Evolutionary conservation across 495 filamentous ascomycete species (phyloP).

Genomic region (Mycothermus thermophilus): DNA sequence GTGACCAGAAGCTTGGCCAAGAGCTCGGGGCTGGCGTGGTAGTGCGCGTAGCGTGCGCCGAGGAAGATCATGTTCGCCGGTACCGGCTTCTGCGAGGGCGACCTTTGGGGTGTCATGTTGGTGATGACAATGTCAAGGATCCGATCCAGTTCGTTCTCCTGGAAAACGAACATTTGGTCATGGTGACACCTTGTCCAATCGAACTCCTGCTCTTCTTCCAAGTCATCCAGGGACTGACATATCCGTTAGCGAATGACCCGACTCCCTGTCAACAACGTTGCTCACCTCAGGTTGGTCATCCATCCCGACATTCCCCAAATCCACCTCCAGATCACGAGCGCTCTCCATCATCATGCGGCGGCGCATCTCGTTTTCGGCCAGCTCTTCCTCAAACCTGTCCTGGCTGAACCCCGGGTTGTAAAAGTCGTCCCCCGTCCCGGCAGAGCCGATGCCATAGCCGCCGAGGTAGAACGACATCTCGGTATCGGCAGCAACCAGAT

Average conservation of each 20-base stretch:
- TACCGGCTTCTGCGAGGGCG: constrained; percentile 90
- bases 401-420: constrained; percentile 88
- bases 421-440: constrained; percentile 85
- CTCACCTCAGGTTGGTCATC: constrained; percentile 89
- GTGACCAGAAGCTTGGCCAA: constrained; percentile 65
- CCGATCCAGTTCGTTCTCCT: constrained; percentile 76
- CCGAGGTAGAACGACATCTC: constrained; percentile 93
- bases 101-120: constrained; percentile 93
- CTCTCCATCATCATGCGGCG: constrained; percentile 99
- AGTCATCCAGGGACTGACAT: constrained; percentile 58
- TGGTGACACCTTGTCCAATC: constrained; percentile 93
- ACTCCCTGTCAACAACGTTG: constrained; percentile 1
- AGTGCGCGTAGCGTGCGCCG: constrained; percentile 89
- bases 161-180: constrained; percentile 99
- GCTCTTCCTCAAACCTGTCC: constrained; percentile 89
- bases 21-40: constrained; percentile 80
- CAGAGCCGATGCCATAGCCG: constrained; percentile 78
- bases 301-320: constrained; percentile 86
- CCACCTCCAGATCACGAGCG: constrained; percentile 91
- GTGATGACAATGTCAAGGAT: constrained; percentile 95
- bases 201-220: constrained; percentile 90
- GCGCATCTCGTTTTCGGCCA: constrained; percentile 92
- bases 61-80: constrained; percentile 95
- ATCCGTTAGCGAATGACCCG: not conserved
- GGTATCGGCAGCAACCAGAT: constrained; percentile 87